Conservation (phyloP, 352 stramenopile species). For the Hyaloperonospora brassicae region DNA sequence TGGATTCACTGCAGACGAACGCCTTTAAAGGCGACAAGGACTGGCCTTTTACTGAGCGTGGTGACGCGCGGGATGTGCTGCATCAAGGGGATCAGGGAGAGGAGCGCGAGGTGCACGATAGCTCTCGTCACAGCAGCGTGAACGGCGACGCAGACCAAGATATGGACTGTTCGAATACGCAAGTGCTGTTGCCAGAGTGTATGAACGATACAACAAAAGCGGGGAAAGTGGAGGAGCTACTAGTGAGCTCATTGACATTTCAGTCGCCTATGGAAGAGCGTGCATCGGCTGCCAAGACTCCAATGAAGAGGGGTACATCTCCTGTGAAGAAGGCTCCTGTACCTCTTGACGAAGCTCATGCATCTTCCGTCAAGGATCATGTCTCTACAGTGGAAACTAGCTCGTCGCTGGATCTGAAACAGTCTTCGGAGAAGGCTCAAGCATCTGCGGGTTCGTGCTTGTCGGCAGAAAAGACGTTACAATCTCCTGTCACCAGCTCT, state of each 20-base stretch:
- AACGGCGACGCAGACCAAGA: slow-evolving; percentile 25
- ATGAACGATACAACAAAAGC: slow-evolving; percentile 6
- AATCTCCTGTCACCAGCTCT: slow-evolving; percentile 5
- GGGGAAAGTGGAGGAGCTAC: background rate
- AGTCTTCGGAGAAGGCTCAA: slow-evolving; percentile 2
- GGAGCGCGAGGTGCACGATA: slow-evolving; percentile 21
- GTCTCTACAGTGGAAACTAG: no score
- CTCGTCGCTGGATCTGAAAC: no score
- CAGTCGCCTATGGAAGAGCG: slow-evolving; percentile 5
- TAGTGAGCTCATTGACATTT: slow-evolving; percentile 6
- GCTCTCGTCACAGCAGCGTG: slow-evolving; percentile 9
- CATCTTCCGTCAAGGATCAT: no score
- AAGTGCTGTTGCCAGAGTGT: slow-evolving; percentile 30
- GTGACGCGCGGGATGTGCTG: background rate
- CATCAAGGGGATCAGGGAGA: slow-evolving; percentile 10
- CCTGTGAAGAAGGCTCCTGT: background rate
- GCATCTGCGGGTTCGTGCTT: slow-evolving; percentile 9
- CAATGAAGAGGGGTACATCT: slow-evolving; percentile 9
- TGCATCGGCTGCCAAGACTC: slow-evolving; percentile 10
- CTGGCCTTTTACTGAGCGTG: background rate
- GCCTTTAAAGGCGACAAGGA: slow-evolving; percentile 3
- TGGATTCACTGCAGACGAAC: slow-evolving; percentile 14
- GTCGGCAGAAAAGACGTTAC: slow-evolving; percentile 6
- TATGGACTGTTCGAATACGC: slow-evolving; percentile 32
- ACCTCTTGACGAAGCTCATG: no score